Percentiles rank a stretch among this genome's conserved stretches.
These are phyloP conservation scores for Zygotorulaspora chibaensis DNA, from an alignment of 805 yeast genomes.

Conservation along the genomic window DNA sequence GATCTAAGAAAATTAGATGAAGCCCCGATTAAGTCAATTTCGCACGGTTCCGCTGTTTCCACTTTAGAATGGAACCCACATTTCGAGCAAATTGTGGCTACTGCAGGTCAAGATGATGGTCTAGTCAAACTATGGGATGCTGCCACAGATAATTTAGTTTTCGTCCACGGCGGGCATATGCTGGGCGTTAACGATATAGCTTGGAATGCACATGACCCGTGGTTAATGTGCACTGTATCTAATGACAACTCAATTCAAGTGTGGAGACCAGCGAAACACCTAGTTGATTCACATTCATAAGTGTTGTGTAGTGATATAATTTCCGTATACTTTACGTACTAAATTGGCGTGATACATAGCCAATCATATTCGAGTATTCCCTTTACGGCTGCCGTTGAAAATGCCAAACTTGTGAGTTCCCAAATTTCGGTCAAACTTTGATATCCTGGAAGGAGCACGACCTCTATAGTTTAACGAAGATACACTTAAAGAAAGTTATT, in stretches of 20 bases:
- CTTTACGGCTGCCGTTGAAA: background rate
- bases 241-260: constrained; percentile 85
- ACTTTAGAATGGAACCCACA: constrained; percentile 70
- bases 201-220: constrained; percentile 73
- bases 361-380: constrained; percentile 17
- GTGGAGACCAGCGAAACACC: constrained; percentile 60
- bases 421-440: too few relatives aligned
- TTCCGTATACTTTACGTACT: background rate
- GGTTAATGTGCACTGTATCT: constrained; percentile 71
- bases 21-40: constrained; percentile 29
- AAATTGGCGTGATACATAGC: constrained; percentile 19
- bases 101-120: constrained; percentile 62
- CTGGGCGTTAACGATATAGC: constrained; percentile 78
- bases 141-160: constrained; percentile 38
- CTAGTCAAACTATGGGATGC: constrained; percentile 61
- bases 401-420: too few relatives aligned
- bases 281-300: constrained; percentile 26
- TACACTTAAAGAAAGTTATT: too few relatives aligned
- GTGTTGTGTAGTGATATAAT: too few relatives aligned
- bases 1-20: constrained; percentile 51
- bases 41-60: constrained; percentile 52
- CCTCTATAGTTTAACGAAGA: too few relatives aligned
- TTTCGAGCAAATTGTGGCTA: constrained; percentile 50
- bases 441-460: background rate
- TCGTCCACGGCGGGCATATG: constrained; percentile 83